Percentiles rank a stretch among this genome's conserved stretches.
These are phyloP conservation scores for Plasmodium gallinaceum DNA, from an alignment of 169 alveolate genomes.

Conservation along the genomic window DNA sequence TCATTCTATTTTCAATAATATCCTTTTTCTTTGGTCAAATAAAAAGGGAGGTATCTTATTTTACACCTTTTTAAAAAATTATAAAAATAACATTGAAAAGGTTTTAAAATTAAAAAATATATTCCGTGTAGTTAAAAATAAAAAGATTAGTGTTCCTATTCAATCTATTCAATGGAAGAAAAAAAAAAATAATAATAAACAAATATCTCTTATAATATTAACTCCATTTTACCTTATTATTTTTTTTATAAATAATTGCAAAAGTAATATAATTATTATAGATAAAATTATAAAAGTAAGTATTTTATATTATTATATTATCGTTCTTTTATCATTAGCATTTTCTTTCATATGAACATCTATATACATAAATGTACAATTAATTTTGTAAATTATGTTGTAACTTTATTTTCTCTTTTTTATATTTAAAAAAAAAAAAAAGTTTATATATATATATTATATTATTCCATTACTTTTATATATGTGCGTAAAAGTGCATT, in stretches of 20 bases:
- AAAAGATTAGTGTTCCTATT: slow-evolving; percentile 1
- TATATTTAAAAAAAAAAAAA: neutral
- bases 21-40: neutral
- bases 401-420: too few relatives aligned
- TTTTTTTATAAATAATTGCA: neutral
- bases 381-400: too few relatives aligned
- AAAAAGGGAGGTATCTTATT: neutral
- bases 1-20: neutral
- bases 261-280: neutral
- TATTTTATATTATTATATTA: neutral
- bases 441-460: neutral
- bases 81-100: neutral
- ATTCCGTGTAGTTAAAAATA: neutral
- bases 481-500: slow-evolving; percentile 13
- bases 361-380: neutral
- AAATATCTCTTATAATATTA: neutral
- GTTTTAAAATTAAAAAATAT: neutral
- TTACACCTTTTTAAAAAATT: neutral
- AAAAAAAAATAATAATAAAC: neutral
- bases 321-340: too few relatives aligned
- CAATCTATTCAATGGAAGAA: neutral
- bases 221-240: neutral
- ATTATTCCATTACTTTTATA: neutral
- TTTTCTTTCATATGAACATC: neutral
- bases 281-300: neutral